Evolutionary conservation across 2,329 filamentous ascomycete species (phyloP).

Genomic region (Elsinoe necatrix): DNA sequence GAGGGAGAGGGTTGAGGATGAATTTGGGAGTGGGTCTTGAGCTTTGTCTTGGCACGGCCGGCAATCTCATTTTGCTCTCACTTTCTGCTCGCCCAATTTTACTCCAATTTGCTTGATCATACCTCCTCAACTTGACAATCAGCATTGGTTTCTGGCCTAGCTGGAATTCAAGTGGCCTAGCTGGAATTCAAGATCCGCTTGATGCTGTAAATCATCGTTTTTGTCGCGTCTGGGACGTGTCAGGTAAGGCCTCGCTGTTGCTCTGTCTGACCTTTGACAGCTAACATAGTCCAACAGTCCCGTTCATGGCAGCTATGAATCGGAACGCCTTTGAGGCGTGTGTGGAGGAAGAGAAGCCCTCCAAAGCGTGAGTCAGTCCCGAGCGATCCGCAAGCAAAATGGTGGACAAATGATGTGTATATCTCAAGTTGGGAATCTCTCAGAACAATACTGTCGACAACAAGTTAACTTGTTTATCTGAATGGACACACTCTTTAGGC

Average conservation of each 20-base stretch:
- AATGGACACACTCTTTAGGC: constrained; percentile 28
- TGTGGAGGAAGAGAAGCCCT: constrained; percentile 73
- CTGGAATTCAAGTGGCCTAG: too few species aligned
- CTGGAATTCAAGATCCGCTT: not conserved
- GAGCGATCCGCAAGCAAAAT: constrained; percentile 10
- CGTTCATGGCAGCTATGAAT: constrained; percentile 48
- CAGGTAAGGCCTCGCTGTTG: not conserved
- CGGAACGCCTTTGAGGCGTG: constrained; percentile 71
- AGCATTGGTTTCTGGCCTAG: not conserved
- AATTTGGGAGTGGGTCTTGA: constrained; percentile 11
- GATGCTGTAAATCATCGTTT: not conserved
- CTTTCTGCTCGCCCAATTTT: not conserved
- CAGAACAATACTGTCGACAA: constrained; percentile 93
- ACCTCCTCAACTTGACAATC: not conserved
- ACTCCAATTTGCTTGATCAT: too few species aligned
- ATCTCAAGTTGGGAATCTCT: constrained; percentile 99
- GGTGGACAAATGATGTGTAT: constrained; percentile 62
- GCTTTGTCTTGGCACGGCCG: not conserved
- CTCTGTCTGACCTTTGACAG: not conserved
- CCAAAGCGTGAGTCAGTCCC: constrained; percentile 58
- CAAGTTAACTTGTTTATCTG: constrained; percentile 68
- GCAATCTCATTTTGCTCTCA: constrained; percentile 10
- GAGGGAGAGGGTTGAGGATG: constrained; percentile 6
- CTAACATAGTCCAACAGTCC: too few species aligned
- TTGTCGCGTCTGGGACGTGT: not conserved